phyloP scores from a whole-genome alignment of 2,329 filamentous ascomycete species.

The Rhytidhysteron rufulum region DNA sequence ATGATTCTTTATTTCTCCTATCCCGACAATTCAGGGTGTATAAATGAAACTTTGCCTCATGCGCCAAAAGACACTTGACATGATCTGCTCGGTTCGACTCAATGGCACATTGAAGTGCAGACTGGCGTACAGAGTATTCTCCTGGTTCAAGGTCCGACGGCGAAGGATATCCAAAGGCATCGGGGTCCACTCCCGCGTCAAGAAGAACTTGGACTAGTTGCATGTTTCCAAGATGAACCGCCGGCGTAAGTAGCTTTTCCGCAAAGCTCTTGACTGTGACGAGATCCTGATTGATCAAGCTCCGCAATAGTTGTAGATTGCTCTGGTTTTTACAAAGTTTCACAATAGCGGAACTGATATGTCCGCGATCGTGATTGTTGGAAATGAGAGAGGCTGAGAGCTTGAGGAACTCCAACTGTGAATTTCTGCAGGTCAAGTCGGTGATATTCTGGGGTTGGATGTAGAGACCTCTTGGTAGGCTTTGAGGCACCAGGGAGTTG shows the following conservation, averaged over 20 bases:
- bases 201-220: neutral
- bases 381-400: neutral
- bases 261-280: neutral
- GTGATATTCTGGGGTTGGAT: neutral
- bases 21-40: neutral
- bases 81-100: neutral
- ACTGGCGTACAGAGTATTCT: neutral
- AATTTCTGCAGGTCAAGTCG: neutral
- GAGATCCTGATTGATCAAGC: neutral
- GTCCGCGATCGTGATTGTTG: neutral
- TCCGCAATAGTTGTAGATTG: neutral
- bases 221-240: neutral
- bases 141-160: neutral
- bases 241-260: neutral
- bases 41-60: neutral
- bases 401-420: neutral
- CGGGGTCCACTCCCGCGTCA: neutral
- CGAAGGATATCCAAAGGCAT: neutral
- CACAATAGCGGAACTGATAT: neutral
- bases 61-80: neutral
- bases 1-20: neutral
- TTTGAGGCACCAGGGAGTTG: no score
- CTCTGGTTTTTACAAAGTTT: neutral
- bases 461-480: no score
- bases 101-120: neutral